Evolutionary conservation across 768 basidiomycete species (phyloP), one percentile per base, ranked within the genome.

Genomic region (Naganishia onofrii): DNA sequence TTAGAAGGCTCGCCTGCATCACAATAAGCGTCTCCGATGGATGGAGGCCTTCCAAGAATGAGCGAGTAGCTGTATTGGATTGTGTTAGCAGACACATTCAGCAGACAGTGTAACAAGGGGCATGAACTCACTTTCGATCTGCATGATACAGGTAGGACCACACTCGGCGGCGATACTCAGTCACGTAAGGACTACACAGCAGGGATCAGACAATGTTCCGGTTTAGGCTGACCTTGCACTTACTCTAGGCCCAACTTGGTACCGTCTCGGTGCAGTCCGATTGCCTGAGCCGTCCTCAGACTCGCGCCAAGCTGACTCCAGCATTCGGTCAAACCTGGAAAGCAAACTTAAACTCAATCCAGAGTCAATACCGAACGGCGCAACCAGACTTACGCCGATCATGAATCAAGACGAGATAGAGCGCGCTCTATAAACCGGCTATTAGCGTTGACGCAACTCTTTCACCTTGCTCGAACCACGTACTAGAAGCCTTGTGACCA

Each of bases 261-360:
- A 12, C 90, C 91, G 80, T 97, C 93, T 63, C 93, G 86, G 81
- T 96, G 93, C 42, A 97, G 82, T 10, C 93, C 94, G 26, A 97
- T 86, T 3, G 93, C 93, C 76, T 95, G 93, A 10, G 93, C 93
- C 36, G 93, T 96, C 70, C 93, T 83, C 17, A 97, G 89, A 57
- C 92, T 92, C 7, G 93, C 93, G 42, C 93, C 93, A 21, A 97
- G 84, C 76, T 95, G 92, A 78, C 91, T 92, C 92, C 93, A 97
- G 76, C 93, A 93, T 82, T 96, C 93, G 9, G 93, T 93, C 70
- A 95, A 90, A 56, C 90, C 87, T 57, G 90, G 87, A 77, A 92
- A n/a, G n/a, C n/a, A n/a, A n/a, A n/a, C n/a, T n/a, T n/a, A n/a
- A n/a, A 90, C 76, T 91, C 87, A 4, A 34, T 17, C 6, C 15